phyloP scores from a whole-genome alignment of 306 rosid species.

The Lupinus albus region DNA sequence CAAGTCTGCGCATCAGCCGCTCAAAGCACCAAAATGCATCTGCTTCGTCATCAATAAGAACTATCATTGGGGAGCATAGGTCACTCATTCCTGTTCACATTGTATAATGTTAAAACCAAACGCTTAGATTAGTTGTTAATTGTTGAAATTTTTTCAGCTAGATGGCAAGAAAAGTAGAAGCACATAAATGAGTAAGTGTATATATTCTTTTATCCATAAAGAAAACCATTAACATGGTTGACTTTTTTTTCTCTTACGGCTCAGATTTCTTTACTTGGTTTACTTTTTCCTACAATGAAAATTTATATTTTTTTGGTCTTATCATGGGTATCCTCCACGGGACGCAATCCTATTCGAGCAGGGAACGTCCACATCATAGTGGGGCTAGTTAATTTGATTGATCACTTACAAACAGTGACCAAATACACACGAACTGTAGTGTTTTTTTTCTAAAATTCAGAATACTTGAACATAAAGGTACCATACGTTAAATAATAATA shows the following conservation, averaged over 20 bases:
- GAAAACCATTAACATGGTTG: slow-evolving; percentile 28
- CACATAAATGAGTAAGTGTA: background rate
- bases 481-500: background rate
- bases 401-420: slow-evolving; percentile 5
- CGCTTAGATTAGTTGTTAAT: slow-evolving; percentile 37
- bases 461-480: slow-evolving; percentile 3
- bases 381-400: slow-evolving; percentile 10
- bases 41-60: slow-evolving; percentile 96
- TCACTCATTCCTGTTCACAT: slow-evolving; percentile 94
- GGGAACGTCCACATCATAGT: no score
- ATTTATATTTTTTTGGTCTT: background rate
- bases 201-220: background rate
- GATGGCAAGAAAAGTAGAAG: slow-evolving; percentile 1
- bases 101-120: slow-evolving; percentile 38
- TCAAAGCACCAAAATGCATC: slow-evolving; percentile 99
- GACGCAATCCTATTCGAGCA: no score
- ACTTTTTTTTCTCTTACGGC: slow-evolving; percentile 7
- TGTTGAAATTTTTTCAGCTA: slow-evolving; percentile 4
- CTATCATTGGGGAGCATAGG: slow-evolving; percentile 96
- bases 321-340: no score
- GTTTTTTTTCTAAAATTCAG: background rate
- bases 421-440: background rate
- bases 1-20: slow-evolving; percentile 98
- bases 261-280: slow-evolving; percentile 1
- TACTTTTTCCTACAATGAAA: slow-evolving; percentile 4